Percentiles rank a stretch among this genome's conserved stretches.
Evolutionary conservation across 2,329 filamentous ascomycete species (phyloP).

Genomic region (Colletotrichum sublineola): DNA sequence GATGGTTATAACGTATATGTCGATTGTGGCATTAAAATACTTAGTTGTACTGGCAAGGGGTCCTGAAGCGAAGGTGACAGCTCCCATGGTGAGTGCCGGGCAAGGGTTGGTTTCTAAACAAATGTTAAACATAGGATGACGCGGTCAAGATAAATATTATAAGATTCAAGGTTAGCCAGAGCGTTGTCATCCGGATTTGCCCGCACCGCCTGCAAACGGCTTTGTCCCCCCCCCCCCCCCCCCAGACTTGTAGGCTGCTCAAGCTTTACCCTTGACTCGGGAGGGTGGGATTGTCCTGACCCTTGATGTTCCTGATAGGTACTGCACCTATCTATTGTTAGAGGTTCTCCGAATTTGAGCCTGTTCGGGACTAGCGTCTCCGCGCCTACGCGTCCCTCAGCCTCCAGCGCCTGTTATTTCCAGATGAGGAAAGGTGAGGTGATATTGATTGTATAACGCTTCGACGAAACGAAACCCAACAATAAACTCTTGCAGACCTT

Average conservation of each 20-base stretch:
- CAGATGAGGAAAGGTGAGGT: not conserved
- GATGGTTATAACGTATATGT: not conserved
- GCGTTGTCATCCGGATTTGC: not conserved
- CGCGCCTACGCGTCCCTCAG: not conserved
- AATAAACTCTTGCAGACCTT: no score
- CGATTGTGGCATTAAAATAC: slow-evolving; percentile 1
- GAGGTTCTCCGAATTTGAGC: not conserved
- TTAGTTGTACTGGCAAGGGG: not conserved
- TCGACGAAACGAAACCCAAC: no score
- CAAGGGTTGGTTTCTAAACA: no score
- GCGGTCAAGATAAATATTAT: not conserved
- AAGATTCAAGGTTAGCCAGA: slow-evolving; percentile 8
- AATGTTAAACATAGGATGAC: not conserved
- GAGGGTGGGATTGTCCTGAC: no score
- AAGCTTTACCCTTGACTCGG: not conserved
- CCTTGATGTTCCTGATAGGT: not conserved
- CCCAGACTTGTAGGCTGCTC: not conserved
- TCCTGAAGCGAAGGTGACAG: not conserved
- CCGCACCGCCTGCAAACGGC: not conserved
- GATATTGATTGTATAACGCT: not conserved
- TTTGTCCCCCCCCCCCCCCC: no score
- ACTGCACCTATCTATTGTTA: not conserved
- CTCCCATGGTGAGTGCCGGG: not conserved
- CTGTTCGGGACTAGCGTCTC: not conserved
- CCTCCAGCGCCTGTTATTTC: not conserved